phyloP scores from a whole-genome alignment of 1,139 yeast genomes.

The Blastobotrys proliferans region DNA sequence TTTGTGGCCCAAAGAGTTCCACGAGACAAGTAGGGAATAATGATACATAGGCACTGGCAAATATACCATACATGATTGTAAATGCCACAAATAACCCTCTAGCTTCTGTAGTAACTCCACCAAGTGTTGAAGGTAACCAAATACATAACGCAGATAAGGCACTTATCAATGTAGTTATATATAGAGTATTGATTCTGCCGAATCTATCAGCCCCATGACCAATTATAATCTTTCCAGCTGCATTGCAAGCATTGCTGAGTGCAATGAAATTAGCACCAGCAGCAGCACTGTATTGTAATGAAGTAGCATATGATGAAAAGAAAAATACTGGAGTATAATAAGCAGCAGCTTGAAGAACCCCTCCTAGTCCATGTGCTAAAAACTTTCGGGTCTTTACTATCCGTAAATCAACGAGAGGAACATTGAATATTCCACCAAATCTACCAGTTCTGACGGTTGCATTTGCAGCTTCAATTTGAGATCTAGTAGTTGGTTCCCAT shows the following conservation, averaged over 20 bases:
- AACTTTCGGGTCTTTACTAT: constrained; percentile 27
- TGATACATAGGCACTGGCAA: constrained; percentile 38
- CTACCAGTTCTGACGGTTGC: no score
- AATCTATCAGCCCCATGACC: constrained; percentile 44
- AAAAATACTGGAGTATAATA: constrained; percentile 41
- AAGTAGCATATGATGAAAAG: constrained; percentile 42
- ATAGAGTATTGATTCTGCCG: constrained; percentile 40
- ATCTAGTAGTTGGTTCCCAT: constrained; percentile 17
- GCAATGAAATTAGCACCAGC: constrained; percentile 45
- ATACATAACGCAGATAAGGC: constrained; percentile 36
- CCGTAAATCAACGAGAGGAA: constrained; percentile 22
- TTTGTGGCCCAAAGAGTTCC: constrained; percentile 38
- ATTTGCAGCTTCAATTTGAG: no score
- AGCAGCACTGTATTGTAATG: constrained; percentile 37
- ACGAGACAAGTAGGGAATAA: constrained; percentile 41
- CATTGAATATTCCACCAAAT: no score
- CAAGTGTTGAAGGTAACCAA: constrained; percentile 36
- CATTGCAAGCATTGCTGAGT: constrained; percentile 42
- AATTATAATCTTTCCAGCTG: constrained; percentile 38
- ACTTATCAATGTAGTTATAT: constrained; percentile 36
- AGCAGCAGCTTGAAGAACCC: constrained; percentile 42
- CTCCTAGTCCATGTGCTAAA: constrained; percentile 35
- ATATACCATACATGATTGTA: constrained; percentile 36
- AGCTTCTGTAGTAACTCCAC: no score
- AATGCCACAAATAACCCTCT: constrained; percentile 37